Percentiles rank a stretch among this genome's conserved stretches.
phyloP scores from a whole-genome alignment of 23 red algal species.

The Gracilaria gracilis region DNA sequence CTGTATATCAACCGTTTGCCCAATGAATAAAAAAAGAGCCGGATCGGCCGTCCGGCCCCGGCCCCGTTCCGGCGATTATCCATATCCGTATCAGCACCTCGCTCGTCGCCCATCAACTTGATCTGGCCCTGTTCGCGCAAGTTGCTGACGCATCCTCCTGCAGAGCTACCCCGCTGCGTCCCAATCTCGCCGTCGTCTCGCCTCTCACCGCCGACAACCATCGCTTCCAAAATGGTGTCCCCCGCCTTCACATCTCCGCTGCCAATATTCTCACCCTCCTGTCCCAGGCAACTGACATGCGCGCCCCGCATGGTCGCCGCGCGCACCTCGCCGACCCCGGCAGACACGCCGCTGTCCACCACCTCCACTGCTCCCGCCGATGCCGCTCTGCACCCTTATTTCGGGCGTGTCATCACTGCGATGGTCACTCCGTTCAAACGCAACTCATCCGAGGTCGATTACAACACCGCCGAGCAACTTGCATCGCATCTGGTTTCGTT shows the following conservation, averaged over 20 bases:
- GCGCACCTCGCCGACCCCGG: background rate
- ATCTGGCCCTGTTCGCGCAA: too few species aligned
- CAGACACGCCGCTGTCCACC: conserved; percentile 4
- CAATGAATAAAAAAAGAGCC: too few species aligned
- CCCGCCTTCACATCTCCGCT: background rate
- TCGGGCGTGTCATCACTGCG: conserved; percentile 92
- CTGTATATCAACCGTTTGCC: too few species aligned
- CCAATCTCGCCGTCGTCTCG: background rate
- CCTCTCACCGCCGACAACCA: background rate
- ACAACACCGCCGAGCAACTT: conserved; percentile 89
- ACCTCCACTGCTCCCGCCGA: background rate
- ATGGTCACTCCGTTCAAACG: conserved; percentile 98
- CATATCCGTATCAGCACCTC: too few species aligned
- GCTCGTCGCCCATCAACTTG: too few species aligned
- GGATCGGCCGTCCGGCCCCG: too few species aligned
- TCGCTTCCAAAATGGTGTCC: background rate
- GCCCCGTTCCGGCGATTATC: too few species aligned
- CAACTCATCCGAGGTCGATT: conserved; percentile 81
- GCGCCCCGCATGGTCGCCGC: conserved; percentile 33
- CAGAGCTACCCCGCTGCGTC: background rate
- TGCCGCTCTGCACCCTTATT: conserved; percentile 27
- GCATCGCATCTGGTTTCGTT: conserved; percentile 81
- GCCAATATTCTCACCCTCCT: background rate
- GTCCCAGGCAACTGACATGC: background rate
- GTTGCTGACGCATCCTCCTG: background rate